These are phyloP conservation scores for Sugiyamaella floridensis DNA, from an alignment of 805 yeast species.

Conservation along the genomic window DNA sequence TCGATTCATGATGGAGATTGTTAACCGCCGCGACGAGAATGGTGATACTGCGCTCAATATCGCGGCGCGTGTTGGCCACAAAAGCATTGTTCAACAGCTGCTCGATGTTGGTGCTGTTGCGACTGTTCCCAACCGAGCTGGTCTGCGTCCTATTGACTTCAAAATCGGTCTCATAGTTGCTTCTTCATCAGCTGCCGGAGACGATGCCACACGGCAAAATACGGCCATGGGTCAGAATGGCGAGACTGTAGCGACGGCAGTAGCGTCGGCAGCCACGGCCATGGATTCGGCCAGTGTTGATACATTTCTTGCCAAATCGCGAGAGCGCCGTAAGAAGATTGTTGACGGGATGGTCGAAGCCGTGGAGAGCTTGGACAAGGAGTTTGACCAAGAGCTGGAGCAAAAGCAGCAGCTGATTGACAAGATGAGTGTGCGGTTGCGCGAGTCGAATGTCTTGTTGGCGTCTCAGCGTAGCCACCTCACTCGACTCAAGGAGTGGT, in stretches of 20 bases:
- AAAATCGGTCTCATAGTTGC: constrained; percentile 42
- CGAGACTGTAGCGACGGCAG: neutral
- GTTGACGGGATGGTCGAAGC: constrained; percentile 46
- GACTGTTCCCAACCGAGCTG: constrained; percentile 71
- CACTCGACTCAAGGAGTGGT: constrained; percentile 44
- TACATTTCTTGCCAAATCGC: constrained; percentile 4
- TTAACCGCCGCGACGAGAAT: constrained; percentile 83
- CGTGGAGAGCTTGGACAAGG: constrained; percentile 46
- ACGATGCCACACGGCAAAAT: neutral
- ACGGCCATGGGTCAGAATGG: neutral
- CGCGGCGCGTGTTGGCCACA: constrained; percentile 82
- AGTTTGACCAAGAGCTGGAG: constrained; percentile 51
- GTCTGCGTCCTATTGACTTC: constrained; percentile 79
- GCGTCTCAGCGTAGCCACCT: constrained; percentile 42
- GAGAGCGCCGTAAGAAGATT: constrained; percentile 36
- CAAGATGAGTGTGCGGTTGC: constrained; percentile 47
- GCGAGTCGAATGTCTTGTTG: constrained; percentile 49
- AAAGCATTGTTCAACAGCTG: constrained; percentile 70
- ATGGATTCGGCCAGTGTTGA: neutral
- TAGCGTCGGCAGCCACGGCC: neutral
- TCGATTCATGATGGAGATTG: constrained; percentile 58
- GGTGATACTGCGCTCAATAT: constrained; percentile 95
- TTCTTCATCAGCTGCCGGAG: neutral
- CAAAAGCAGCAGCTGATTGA: constrained; percentile 47
- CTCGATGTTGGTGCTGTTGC: constrained; percentile 86